Evolutionary conservation across 2,329 filamentous ascomycete genomes (phyloP).

Genomic region (Phaeomoniella chlamydospora): DNA sequence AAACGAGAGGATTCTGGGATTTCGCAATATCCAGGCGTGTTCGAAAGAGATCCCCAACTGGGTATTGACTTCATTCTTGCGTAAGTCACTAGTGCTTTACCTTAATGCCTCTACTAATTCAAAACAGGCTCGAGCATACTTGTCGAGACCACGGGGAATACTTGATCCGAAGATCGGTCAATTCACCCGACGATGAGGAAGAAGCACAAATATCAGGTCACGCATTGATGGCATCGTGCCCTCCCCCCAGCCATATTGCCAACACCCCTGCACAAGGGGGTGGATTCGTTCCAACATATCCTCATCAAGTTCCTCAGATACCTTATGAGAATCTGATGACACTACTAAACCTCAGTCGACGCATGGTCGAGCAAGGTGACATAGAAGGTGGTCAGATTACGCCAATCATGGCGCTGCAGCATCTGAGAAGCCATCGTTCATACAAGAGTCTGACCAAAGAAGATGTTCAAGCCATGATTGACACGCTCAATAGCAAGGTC

Average conservation of each 20-base stretch:
- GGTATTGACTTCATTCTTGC: conserved; percentile 32
- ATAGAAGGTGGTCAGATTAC: conserved; percentile 44
- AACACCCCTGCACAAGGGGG: conserved; percentile 25
- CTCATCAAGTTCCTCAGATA: conserved; percentile 66
- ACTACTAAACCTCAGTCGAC: conserved; percentile 69
- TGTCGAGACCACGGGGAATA: conserved; percentile 86
- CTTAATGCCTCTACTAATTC: background rate
- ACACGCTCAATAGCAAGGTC: conserved; percentile 64
- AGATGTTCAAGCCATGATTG: conserved; percentile 59
- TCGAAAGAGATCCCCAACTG: conserved; percentile 29
- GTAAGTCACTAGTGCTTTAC: conserved; percentile 16
- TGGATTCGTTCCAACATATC: conserved; percentile 34
- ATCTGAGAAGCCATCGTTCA: conserved; percentile 58
- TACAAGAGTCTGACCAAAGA: conserved; percentile 49
- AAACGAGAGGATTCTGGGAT: conserved; percentile 9
- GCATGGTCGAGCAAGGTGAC: conserved; percentile 72
- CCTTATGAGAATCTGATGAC: conserved; percentile 64
- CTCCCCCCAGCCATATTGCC: conserved; percentile 51
- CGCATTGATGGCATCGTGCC: conserved; percentile 83
- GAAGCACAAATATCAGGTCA: conserved; percentile 63
- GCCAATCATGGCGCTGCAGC: conserved; percentile 87
- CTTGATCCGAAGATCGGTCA: conserved; percentile 47
- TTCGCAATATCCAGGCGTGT: conserved; percentile 20
- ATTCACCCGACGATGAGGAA: conserved; percentile 39
- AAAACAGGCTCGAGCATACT: conserved; percentile 52